Base-by-base conservation (phyloP, 331 rosid species). In the Quercus lobata region DNA sequence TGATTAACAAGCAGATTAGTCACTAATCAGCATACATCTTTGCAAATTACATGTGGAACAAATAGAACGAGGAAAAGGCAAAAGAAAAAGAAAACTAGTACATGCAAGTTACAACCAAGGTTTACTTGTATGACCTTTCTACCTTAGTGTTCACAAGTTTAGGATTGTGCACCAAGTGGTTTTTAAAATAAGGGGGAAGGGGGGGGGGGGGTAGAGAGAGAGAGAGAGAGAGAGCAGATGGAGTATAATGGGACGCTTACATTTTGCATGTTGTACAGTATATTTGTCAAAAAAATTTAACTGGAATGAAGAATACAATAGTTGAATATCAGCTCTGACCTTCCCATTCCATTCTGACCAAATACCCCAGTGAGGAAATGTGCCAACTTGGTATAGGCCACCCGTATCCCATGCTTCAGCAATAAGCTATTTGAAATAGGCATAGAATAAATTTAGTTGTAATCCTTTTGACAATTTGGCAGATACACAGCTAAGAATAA, bases 271-370 rank as follows among this genome's bases (percentile, higher is more conserved):
- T 8, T 49, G 18, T 14, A 49, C 17, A 49, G 54, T 49, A 49
- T 3, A 49, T 49, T 10, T 35, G 19, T 71, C 57, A 75, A 49
- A 74, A 57, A 69, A 79, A 34, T 37, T 65, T 46, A 79, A 69
- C 72, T 34, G 18, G 27, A 49, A 82, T 72, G 65, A 73, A 11
- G 62, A 72, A 75, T 71, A 49, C 68, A 83, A 32, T 73, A 74
- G 41, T 56, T 29, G 58, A 63, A 37, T 30, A 73, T 65, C 65
- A 75, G 62, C 80, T 80, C 97, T 76, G 56, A 94, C 99, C 99
- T 93, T 90, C 77, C 99, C 99, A 80, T 95, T 95, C 99, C 99
- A 95, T 86, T 93, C 99, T 57, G 97, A 95, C 99, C 99, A 95
- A 88, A 84, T 84, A 85, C 98, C 94, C 98, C 96, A 89, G 88